phyloP scores from a whole-genome alignment of 371 early-diverging fungal genomes.

The Mucor plumbeus region DNA sequence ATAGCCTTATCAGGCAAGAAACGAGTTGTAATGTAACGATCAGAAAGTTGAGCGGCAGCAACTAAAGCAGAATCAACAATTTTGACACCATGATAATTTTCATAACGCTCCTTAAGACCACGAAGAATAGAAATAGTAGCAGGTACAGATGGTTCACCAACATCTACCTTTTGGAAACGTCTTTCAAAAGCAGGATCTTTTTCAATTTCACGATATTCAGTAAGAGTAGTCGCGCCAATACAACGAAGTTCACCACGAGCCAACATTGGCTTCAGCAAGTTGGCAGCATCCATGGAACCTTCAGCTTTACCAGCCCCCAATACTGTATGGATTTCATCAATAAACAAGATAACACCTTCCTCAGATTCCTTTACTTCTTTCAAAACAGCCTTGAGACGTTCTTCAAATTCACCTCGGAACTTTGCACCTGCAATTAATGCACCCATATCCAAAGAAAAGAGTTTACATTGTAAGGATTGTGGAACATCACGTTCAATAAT shows the following conservation, averaged over 20 bases:
- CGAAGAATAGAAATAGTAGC: slow-evolving; percentile 88
- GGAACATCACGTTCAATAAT: slow-evolving; percentile 97
- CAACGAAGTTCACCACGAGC: slow-evolving; percentile 86
- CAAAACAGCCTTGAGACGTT: slow-evolving; percentile 96
- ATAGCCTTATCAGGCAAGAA: slow-evolving; percentile 87
- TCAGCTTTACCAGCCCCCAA: slow-evolving; percentile 92
- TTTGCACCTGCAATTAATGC: slow-evolving; percentile 89
- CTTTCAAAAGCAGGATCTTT: slow-evolving; percentile 92
- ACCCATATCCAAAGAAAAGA: slow-evolving; percentile 97
- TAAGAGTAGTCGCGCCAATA: slow-evolving; percentile 91
- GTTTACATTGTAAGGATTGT: slow-evolving; percentile 78
- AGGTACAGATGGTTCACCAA: slow-evolving; percentile 80
- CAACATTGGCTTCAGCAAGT: slow-evolving; percentile 89
- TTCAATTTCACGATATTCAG: slow-evolving; percentile 85
- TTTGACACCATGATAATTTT: slow-evolving; percentile 87
- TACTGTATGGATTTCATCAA: slow-evolving; percentile 99
- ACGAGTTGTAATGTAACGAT: slow-evolving; percentile 82
- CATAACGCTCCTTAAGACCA: slow-evolving; percentile 86
- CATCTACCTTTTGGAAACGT: slow-evolving; percentile 86
- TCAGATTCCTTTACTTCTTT: slow-evolving; percentile 94
- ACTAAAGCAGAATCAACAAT: slow-evolving; percentile 84
- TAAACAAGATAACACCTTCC: slow-evolving; percentile 95
- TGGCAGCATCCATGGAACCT: slow-evolving; percentile 94
- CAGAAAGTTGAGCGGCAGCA: slow-evolving; percentile 77
- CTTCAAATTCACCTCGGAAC: slow-evolving; percentile 99